phyloP scores from a whole-genome alignment of 148 eudicot genomes.

The Fagopyrum esculentum region DNA sequence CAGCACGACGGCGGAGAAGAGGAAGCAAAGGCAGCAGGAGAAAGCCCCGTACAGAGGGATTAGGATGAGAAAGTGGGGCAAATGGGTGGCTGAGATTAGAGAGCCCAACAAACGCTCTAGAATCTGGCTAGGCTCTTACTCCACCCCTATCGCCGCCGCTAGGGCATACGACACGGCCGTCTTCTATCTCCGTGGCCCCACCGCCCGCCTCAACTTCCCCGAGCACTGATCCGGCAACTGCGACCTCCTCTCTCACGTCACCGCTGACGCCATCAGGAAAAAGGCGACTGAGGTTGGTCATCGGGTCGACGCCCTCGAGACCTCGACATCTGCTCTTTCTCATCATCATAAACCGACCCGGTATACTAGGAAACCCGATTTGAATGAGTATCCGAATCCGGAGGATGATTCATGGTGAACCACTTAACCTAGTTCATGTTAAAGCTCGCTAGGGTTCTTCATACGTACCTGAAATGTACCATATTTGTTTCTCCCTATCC shows the following conservation, averaged over 20 bases:
- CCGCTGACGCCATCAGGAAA: conserved; percentile 56
- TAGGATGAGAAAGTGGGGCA: conserved; percentile 97
- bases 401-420: conserved; percentile 18
- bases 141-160: conserved; percentile 73
- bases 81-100: conserved; percentile 94
- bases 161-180: conserved; percentile 90
- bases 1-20: neutral
- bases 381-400: conserved; percentile 69
- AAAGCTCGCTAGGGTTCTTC: no score
- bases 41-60: conserved; percentile 67
- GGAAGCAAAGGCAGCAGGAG: conserved; percentile 14
- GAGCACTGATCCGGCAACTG: conserved; percentile 27
- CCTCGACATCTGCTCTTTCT: conserved; percentile 6
- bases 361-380: conserved; percentile 43
- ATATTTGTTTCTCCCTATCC: neutral
- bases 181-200: conserved; percentile 66
- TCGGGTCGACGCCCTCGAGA: conserved; percentile 64
- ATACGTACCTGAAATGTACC: neutral
- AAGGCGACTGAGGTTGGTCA: conserved; percentile 84
- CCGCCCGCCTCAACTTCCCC: conserved; percentile 77
- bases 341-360: neutral
- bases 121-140: conserved; percentile 82
- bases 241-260: conserved; percentile 9
- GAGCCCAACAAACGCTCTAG: conserved; percentile 87
- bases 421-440: no score